Conservation (phyloP, 2,329 filamentous ascomycete genomes). For the Fusarium secorum region DNA sequence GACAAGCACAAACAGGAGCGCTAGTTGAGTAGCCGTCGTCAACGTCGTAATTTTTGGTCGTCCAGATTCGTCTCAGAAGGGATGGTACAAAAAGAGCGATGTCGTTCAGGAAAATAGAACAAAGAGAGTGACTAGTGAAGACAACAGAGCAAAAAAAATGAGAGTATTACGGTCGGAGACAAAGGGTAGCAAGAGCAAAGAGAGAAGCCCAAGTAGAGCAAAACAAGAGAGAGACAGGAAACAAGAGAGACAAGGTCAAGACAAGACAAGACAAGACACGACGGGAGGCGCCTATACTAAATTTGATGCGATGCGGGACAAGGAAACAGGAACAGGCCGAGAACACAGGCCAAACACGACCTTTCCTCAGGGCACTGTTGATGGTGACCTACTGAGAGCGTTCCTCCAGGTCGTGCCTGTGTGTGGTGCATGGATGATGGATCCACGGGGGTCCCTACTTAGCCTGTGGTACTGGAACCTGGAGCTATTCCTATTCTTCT, state of each 20-base stretch:
- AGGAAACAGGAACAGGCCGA: neutral
- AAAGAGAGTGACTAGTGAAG: slow-evolving; percentile 24
- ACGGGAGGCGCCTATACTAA: slow-evolving; percentile 38
- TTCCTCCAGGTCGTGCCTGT: slow-evolving; percentile 7
- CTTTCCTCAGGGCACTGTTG: slow-evolving; percentile 7
- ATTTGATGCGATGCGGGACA: slow-evolving; percentile 18
- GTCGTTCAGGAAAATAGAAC: slow-evolving; percentile 1
- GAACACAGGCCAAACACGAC: slow-evolving; percentile 14
- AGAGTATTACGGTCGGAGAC: slow-evolving; percentile 30
- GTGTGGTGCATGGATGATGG: slow-evolving; percentile 26
- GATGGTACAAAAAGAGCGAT: slow-evolving; percentile 21
- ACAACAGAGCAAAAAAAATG: slow-evolving; percentile 8
- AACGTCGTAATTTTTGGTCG: slow-evolving; percentile 29
- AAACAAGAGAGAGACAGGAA: slow-evolving; percentile 19
- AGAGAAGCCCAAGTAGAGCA: slow-evolving; percentile 19
- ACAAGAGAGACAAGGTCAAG: slow-evolving; percentile 13
- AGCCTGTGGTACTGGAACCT: neutral
- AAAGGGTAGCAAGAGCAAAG: slow-evolving; percentile 4
- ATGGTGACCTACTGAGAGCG: slow-evolving; percentile 21
- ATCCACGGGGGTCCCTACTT: slow-evolving; percentile 13
- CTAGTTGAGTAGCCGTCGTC: slow-evolving; percentile 30
- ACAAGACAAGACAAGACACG: slow-evolving; percentile 9
- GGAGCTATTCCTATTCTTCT: slow-evolving; percentile 9
- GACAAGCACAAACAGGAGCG: slow-evolving; percentile 35
- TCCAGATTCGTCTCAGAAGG: slow-evolving; percentile 26